Evolutionary conservation across 106 monocot species (phyloP).

Genomic region (Phalaenopsis aphrodite): DNA sequence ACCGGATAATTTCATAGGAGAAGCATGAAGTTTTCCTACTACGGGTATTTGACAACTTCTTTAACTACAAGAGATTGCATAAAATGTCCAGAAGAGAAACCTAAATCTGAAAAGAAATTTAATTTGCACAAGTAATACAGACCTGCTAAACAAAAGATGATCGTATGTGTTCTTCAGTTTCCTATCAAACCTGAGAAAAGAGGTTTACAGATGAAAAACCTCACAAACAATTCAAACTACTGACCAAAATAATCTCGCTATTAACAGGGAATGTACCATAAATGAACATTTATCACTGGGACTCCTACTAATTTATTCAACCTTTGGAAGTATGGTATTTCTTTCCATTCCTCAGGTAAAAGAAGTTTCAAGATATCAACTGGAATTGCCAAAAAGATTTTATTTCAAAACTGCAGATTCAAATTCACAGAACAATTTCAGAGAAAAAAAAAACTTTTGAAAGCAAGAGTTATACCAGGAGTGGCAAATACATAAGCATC

Average conservation of each 20-base stretch:
- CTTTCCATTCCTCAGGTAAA: constrained; percentile 86
- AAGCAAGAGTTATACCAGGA: constrained; percentile 49
- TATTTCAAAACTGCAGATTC: neutral
- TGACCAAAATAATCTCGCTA: neutral
- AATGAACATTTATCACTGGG: constrained; percentile 97
- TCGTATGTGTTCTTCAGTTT: constrained; percentile 97
- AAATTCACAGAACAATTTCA: too few species aligned
- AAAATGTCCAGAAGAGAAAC: constrained; percentile 3
- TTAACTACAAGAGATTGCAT: neutral
- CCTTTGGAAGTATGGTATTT: constrained; percentile 80
- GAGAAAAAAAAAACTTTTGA: neutral
- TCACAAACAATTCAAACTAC: neutral
- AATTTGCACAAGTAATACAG: neutral
- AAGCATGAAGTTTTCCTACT: neutral
- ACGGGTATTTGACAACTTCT: neutral
- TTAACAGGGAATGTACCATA: constrained; percentile 38
- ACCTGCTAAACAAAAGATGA: constrained; percentile 99
- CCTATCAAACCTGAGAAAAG: constrained; percentile 83
- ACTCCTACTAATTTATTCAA: constrained; percentile 92
- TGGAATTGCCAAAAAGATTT: constrained; percentile 21
- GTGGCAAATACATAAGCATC: constrained; percentile 88
- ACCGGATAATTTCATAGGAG: constrained; percentile 3
- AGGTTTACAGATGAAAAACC: neutral
- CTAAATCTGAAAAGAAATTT: neutral
- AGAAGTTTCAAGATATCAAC: constrained; percentile 98